phyloP scores from a whole-genome alignment of 208 protist genomes.

The Acanthamoeba sp. region DNA sequence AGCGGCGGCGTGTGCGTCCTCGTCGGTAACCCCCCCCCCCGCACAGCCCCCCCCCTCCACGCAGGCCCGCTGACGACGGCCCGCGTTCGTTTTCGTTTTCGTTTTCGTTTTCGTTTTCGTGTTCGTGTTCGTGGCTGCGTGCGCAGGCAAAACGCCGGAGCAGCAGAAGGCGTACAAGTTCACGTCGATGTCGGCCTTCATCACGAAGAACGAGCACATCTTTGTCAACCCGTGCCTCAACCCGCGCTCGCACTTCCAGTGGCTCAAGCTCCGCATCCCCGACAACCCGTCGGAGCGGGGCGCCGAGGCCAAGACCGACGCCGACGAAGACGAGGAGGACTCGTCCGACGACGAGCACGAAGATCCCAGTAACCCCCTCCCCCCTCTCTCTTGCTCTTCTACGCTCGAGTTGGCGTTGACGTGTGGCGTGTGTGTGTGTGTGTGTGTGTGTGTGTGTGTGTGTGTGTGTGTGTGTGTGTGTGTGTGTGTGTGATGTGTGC shows the following conservation, averaged over 20 bases:
- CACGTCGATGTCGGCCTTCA: constrained; percentile 44
- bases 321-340: neutral
- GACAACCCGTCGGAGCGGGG: neutral
- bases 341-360: constrained; percentile 14
- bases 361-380: neutral
- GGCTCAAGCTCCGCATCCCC: constrained; percentile 51
- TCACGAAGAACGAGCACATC: constrained; percentile 55
- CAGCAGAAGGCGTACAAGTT: constrained; percentile 51
- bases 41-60: neutral
- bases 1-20: constrained; percentile 12
- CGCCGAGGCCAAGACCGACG: neutral
- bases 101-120: neutral
- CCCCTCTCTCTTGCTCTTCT: neutral
- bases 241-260: constrained; percentile 44
- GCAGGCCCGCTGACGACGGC: too few species aligned
- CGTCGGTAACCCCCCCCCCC: neutral
- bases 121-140: neutral
- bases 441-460: neutral
- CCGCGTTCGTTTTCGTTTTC: too few species aligned
- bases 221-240: constrained; percentile 40
- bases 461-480: neutral
- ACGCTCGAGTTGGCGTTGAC: neutral
- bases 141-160: neutral
- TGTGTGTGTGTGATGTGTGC: neutral
- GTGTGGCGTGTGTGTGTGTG: neutral